Evolutionary conservation across 805 yeast species (phyloP), one percentile per base, ranked within the genome.

Genomic region (Millerozyma acaciae): DNA sequence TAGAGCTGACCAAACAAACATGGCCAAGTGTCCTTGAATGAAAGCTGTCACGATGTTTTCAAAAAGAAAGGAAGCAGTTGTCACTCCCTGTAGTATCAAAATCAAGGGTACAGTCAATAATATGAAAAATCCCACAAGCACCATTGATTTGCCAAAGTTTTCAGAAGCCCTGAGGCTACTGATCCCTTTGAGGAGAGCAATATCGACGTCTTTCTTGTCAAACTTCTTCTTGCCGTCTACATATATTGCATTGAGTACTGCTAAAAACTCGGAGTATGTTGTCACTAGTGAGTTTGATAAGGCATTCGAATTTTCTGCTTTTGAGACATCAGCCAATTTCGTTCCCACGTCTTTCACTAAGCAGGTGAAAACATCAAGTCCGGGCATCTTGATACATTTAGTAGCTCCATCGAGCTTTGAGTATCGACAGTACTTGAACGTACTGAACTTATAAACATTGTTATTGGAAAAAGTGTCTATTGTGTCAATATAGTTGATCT

Each of bases 321-420:
- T 56, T 4, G 76, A 63, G 16, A 67, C 49, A 16, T 50, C 48
- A 7, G 67, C 70, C 25, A 72, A 51, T 40, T 69, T 76, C 2
- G 53, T 55, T 4, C 76, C 78, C 8, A 77, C 61, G 50, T 76
- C 82, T 35, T 68, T 59, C 8, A 75, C 58, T 10, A 75, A 51
- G 9, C 69, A 68, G 6, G 73, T 57, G 6, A 70, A 51, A 10
- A 75, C 43, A 46, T 76, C 79, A 35, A 73, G 48, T 1, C 77
- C 78, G 40, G 58, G 48, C 40, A 78, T 44, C 40, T 50, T 30
- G 32, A 44, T 27, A 19, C 30, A 15, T 28, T 42, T 36, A 10
- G 47, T 37, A 10, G 39, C 37, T 28, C 41, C 37, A n/a, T 25
- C 14, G 5, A 25, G n/a, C 10, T 4, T 13, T 21, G 61, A 63